Percentiles rank a stretch among this genome's conserved stretches.
Conservation (phyloP, 2,329 filamentous ascomycete species). For the Parastagonospora nodorum region DNA sequence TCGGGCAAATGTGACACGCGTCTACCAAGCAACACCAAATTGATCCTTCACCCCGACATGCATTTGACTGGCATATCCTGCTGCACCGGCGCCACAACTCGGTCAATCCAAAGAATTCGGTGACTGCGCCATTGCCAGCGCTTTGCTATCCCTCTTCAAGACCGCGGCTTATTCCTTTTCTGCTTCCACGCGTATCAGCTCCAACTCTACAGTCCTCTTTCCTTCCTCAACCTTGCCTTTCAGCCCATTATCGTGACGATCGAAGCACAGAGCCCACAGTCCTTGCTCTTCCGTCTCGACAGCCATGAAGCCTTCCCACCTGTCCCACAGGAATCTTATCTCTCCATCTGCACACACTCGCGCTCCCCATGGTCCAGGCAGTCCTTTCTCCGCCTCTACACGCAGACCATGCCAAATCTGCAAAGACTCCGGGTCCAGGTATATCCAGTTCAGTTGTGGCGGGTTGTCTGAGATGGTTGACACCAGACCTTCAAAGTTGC, state of each 20-base stretch:
- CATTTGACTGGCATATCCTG: neutral
- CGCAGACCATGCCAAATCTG: conserved; percentile 56
- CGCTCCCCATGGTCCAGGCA: conserved; percentile 51
- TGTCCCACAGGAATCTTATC: conserved; percentile 57
- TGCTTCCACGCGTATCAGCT: conserved; percentile 19
- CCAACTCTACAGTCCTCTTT: conserved; percentile 21
- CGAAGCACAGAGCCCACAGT: conserved; percentile 59
- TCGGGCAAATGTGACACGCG: neutral
- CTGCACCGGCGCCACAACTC: too few relatives aligned
- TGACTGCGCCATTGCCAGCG: neutral
- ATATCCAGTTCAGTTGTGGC: conserved; percentile 71
- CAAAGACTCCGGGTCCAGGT: conserved; percentile 60
- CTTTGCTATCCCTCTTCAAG: neutral
- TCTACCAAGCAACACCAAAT: neutral
- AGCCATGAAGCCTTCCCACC: conserved; percentile 61
- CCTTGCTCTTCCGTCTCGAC: conserved; percentile 54
- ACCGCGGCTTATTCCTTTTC: neutral
- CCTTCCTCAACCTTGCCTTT: conserved; percentile 36
- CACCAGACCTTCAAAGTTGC: conserved; percentile 51
- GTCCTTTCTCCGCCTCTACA: conserved; percentile 62
- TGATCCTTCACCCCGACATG: neutral
- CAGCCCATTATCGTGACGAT: conserved; percentile 51
- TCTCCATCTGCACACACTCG: conserved; percentile 76
- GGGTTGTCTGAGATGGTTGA: conserved; percentile 56
- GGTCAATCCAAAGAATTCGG: too few relatives aligned